Evolutionary conservation across 202 grass and related monocot species (phyloP).

Genomic region (Elaeis oleifera): DNA sequence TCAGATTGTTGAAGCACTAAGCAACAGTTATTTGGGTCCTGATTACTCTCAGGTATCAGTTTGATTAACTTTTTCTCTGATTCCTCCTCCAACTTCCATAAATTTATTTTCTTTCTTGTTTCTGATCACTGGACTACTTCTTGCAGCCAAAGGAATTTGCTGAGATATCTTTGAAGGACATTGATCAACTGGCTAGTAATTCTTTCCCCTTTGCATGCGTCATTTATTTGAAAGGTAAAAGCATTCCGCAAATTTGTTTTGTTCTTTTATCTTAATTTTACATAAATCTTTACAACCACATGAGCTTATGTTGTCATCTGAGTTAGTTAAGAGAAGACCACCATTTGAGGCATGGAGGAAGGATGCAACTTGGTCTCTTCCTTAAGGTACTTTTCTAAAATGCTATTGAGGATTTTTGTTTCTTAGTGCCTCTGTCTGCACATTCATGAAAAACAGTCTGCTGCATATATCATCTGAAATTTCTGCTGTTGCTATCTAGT

Average conservation of each 20-base stretch:
- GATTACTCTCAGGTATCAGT: conserved; percentile 81
- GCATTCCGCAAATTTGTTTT: conserved; percentile 12
- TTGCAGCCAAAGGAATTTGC: conserved; percentile 58
- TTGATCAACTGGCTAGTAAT: conserved; percentile 63
- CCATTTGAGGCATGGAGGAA: conserved; percentile 92
- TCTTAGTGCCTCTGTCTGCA: no score
- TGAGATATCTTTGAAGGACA: conserved; percentile 91
- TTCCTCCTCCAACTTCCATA: conserved; percentile 9
- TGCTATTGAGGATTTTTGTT: not conserved
- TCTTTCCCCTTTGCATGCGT: conserved; percentile 94
- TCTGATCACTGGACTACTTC: conserved; percentile 10
- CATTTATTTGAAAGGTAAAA: conserved; percentile 89
- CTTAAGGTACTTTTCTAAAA: conserved; percentile 64
- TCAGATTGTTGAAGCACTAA: conserved; percentile 96
- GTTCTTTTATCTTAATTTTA: conserved; percentile 4
- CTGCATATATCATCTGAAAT: no score
- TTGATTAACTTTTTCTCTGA: conserved; percentile 8
- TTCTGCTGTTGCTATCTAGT: no score
- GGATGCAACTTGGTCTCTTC: conserved; percentile 96
- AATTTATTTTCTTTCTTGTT: conserved; percentile 15
- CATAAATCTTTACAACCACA: not conserved
- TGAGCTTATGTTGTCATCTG: no score
- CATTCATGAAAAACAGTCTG: no score
- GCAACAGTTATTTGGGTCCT: conserved; percentile 90
- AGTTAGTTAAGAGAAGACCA: conserved; percentile 84